Evolutionary conservation across 805 yeast species (phyloP).

Genomic region (Huiozyma naganishii): DNA sequence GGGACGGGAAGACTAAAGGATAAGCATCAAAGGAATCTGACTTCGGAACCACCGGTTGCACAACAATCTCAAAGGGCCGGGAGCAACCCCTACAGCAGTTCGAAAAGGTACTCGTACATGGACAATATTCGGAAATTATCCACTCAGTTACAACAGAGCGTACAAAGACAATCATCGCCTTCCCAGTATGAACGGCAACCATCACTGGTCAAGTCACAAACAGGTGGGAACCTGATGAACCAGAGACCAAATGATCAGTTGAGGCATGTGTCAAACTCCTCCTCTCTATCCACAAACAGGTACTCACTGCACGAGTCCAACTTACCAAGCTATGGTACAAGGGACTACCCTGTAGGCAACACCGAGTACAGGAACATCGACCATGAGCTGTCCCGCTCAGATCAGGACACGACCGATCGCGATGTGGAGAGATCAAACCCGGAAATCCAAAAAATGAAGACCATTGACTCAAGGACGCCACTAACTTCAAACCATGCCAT

Average conservation of each 20-base stretch:
- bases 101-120: slow-evolving; percentile 9
- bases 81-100: too few species aligned
- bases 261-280: background rate
- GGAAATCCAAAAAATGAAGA: too few species aligned
- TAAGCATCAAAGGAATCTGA: slow-evolving; percentile 2
- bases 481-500: too few species aligned
- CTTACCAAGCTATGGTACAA: slow-evolving; percentile 2
- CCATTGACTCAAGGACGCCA: too few species aligned
- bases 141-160: slow-evolving; percentile 15
- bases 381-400: too few species aligned
- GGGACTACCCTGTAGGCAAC: too few species aligned
- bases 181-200: background rate
- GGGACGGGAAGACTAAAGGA: slow-evolving; percentile 28
- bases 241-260: background rate
- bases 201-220: background rate
- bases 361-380: too few species aligned
- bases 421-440: too few species aligned
- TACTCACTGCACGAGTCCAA: slow-evolving; percentile 3
- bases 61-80: background rate
- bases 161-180: background rate
- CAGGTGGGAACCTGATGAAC: too few species aligned
- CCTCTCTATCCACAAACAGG: background rate
- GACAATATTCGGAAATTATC: slow-evolving; percentile 24
- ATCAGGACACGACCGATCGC: too few species aligned
- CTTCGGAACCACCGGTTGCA: background rate